These are phyloP conservation scores for Fusarium lateritium DNA, from an alignment of 2,329 filamentous ascomycete genomes.

Conservation along the genomic window DNA sequence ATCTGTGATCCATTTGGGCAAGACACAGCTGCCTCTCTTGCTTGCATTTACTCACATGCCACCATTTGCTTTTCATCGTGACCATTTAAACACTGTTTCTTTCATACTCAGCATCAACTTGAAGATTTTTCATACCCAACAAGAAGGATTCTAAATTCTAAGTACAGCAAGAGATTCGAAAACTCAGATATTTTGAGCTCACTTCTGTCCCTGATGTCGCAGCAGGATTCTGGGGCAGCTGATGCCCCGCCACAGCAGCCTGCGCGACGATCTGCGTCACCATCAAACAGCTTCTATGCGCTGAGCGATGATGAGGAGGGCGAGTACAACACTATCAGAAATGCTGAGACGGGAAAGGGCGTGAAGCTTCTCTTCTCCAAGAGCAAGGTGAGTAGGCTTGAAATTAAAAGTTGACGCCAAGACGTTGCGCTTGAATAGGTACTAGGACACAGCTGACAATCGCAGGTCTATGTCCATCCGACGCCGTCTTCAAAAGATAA, in stretches of 20 bases:
- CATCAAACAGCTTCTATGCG: slow-evolving; percentile 91
- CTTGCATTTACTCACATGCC: slow-evolving; percentile 37
- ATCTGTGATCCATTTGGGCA: slow-evolving; percentile 43
- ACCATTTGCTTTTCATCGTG: slow-evolving; percentile 18
- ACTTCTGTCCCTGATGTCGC: slow-evolving; percentile 38
- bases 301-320: slow-evolving; percentile 97
- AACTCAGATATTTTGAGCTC: slow-evolving; percentile 8
- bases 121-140: background rate
- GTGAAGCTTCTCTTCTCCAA: slow-evolving; percentile 97
- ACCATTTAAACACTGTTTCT: slow-evolving; percentile 20
- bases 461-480: slow-evolving; percentile 93
- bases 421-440: background rate
- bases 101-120: slow-evolving; percentile 1
- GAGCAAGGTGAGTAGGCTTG: slow-evolving; percentile 80
- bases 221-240: slow-evolving; percentile 40
- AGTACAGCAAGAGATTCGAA: background rate
- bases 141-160: background rate
- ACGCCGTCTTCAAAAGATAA: slow-evolving; percentile 96
- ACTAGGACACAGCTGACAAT: slow-evolving; percentile 28
- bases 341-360: slow-evolving; percentile 81
- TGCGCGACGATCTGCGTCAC: slow-evolving; percentile 70
- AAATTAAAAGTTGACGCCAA: slow-evolving; percentile 6
- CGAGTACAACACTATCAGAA: slow-evolving; percentile 93
- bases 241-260: slow-evolving; percentile 48
- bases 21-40: slow-evolving; percentile 32